A percentile compares a stretch with the other conserved stretches of the same genome.
phyloP scores from a whole-genome alignment of 345 rosid genomes.

The Salix udensis region DNA sequence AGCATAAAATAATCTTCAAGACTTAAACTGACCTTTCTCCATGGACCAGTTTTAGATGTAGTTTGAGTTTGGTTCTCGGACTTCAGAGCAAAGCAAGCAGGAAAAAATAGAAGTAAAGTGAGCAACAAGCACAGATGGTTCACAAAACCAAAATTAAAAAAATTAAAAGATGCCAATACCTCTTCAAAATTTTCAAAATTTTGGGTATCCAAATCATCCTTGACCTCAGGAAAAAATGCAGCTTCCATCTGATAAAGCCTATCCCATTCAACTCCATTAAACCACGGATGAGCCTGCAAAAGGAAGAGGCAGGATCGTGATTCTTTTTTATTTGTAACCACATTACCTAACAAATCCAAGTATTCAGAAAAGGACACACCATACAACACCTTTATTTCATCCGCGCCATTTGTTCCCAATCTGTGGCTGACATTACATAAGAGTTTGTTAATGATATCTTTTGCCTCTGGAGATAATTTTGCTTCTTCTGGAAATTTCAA shows the following conservation, averaged over 20 bases:
- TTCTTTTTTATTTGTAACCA: slow-evolving; percentile 17
- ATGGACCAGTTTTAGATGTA: slow-evolving; percentile 61
- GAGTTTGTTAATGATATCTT: slow-evolving; percentile 69
- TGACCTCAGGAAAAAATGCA: slow-evolving; percentile 85
- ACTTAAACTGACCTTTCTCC: slow-evolving; percentile 64
- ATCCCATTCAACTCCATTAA: slow-evolving; percentile 70
- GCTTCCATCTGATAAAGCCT: slow-evolving; percentile 79
- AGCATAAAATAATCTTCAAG: not conserved
- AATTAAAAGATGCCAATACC: slow-evolving; percentile 39
- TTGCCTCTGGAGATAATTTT: slow-evolving; percentile 64
- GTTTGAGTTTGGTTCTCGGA: slow-evolving; percentile 42
- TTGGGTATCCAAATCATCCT: slow-evolving; percentile 89
- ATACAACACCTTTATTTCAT: slow-evolving; percentile 82
- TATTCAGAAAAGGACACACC: slow-evolving; percentile 53
- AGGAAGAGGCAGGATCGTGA: slow-evolving; percentile 27
- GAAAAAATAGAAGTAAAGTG: slow-evolving; percentile 5
- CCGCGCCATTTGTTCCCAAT: slow-evolving; percentile 77
- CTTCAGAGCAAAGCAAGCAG: slow-evolving; percentile 38
- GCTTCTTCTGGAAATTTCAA: slow-evolving; percentile 96
- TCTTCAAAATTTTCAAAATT: slow-evolving; percentile 93
- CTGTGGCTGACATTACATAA: slow-evolving; percentile 80
- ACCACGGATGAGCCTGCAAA: slow-evolving; percentile 81
- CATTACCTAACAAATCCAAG: slow-evolving; percentile 15
- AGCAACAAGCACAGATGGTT: not conserved
- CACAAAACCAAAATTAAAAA: not conserved